A percentile compares a stretch with the other conserved stretches of the same genome.
Evolutionary conservation across 306 rosid genomes (phyloP).

Genomic region (Cajanus cajan): DNA sequence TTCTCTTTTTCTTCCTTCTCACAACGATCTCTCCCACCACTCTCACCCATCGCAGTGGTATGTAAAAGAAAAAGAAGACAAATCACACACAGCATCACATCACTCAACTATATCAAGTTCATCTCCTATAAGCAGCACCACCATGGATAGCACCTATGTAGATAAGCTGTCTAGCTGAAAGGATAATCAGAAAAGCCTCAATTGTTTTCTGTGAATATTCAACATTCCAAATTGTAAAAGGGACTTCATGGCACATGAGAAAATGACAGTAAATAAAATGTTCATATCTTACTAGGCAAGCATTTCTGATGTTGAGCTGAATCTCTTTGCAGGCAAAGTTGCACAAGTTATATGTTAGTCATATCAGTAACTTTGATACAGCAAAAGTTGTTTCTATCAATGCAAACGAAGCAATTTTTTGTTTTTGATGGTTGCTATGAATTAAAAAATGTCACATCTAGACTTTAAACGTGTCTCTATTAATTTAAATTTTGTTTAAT

Average conservation of each 20-base stretch:
- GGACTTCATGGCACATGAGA: neutral
- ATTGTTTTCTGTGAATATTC: slow-evolving; percentile 67
- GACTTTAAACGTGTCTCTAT: neutral
- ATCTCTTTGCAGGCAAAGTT: slow-evolving; percentile 96
- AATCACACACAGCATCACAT: neutral
- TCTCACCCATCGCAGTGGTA: neutral
- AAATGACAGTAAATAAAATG: neutral
- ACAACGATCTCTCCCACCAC: no score
- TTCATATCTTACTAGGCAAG: slow-evolving; percentile 67
- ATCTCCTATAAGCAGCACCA: slow-evolving; percentile 39
- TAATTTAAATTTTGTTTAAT: neutral
- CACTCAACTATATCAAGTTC: slow-evolving; percentile 2
- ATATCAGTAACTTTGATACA: neutral
- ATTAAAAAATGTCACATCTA: neutral
- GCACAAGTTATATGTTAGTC: slow-evolving; percentile 26
- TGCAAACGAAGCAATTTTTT: neutral
- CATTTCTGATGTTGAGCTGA: slow-evolving; percentile 62
- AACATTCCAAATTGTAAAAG: slow-evolving; percentile 13
- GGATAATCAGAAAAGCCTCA: slow-evolving; percentile 93
- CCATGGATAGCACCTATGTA: slow-evolving; percentile 76
- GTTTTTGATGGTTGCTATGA: neutral
- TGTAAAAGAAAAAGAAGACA: neutral
- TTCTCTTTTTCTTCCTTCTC: no score
- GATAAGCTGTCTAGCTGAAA: slow-evolving; percentile 78
- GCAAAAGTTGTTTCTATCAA: neutral